phyloP scores from a whole-genome alignment of 1,284 basidiomycete species.

The Cryptococcus neoformans region DNA sequence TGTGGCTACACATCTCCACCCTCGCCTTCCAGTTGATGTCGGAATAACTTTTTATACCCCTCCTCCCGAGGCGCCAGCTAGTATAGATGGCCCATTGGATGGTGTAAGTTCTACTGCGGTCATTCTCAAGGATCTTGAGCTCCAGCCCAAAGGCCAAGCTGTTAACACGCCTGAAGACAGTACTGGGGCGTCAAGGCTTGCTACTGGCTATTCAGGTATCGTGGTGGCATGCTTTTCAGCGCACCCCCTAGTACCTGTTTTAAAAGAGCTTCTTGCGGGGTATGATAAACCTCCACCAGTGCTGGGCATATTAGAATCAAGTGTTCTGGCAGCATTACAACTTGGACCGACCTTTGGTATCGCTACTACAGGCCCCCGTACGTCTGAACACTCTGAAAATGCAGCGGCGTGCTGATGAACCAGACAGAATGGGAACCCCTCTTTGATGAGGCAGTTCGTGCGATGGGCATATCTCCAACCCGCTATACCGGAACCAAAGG shows the following conservation, averaged over 20 bases:
- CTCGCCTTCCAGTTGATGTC: conserved; percentile 4
- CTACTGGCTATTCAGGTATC: conserved; percentile 6
- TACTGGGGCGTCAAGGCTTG: background rate
- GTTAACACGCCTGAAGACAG: background rate
- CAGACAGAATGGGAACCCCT: conserved; percentile 14
- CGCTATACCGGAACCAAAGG: conserved; percentile 17
- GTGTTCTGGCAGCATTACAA: conserved; percentile 6
- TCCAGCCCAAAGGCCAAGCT: background rate
- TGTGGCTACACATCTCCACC: conserved; percentile 1
- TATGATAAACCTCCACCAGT: background rate
- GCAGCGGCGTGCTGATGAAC: background rate
- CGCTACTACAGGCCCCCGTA: conserved; percentile 16
- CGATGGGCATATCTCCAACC: conserved; percentile 3
- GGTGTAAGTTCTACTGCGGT: conserved; percentile 10
- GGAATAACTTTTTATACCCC: conserved; percentile 12
- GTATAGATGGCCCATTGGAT: conserved; percentile 13
- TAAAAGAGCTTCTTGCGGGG: conserved; percentile 2
- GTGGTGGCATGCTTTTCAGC: conserved; percentile 15
- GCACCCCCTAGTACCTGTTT: conserved; percentile 12
- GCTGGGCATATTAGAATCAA: conserved; percentile 13
- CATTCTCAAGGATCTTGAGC: conserved; percentile 6
- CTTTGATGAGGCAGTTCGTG: conserved; percentile 13
- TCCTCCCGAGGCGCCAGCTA: conserved; percentile 3
- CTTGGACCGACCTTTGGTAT: conserved; percentile 13
- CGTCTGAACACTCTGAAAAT: background rate